These are phyloP conservation scores for Trichoderma sp. DNA, from an alignment of 2,329 filamentous ascomycete species.

Conservation along the genomic window DNA sequence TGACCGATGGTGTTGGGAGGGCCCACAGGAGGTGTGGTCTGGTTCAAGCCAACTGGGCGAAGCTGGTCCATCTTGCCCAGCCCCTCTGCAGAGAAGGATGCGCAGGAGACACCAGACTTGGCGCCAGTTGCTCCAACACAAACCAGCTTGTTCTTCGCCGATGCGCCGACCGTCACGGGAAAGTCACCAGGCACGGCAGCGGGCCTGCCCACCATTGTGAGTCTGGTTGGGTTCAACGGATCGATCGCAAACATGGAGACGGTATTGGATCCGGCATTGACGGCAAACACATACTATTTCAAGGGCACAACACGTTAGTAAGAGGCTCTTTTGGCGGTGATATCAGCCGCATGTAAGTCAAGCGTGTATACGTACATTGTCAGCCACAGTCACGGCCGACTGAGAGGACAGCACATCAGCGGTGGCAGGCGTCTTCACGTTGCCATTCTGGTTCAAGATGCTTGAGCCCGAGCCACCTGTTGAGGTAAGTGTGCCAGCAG, in stretches of 20 bases:
- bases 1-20: constrained; percentile 64
- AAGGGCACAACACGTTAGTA: constrained; percentile 11
- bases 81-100: constrained; percentile 44
- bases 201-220: constrained; percentile 50
- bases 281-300: constrained; percentile 55
- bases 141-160: constrained; percentile 46
- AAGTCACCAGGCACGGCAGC: constrained; percentile 54
- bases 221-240: constrained; percentile 46
- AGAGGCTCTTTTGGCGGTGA: neutral
- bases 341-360: neutral
- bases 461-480: constrained; percentile 54
- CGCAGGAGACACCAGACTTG: constrained; percentile 51
- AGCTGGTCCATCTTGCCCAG: constrained; percentile 51
- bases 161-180: constrained; percentile 56
- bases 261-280: constrained; percentile 57
- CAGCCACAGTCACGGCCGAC: constrained; percentile 53
- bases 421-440: constrained; percentile 44
- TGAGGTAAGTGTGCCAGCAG: constrained; percentile 45
- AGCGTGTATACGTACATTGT: constrained; percentile 47
- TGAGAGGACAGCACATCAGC: constrained; percentile 59
- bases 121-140: constrained; percentile 53
- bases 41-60: constrained; percentile 53
- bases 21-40: constrained; percentile 61
- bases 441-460: constrained; percentile 42
- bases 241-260: constrained; percentile 55